Base-by-base conservation (phyloP, 306 rosid species). In the Lablab purpureus region DNA sequence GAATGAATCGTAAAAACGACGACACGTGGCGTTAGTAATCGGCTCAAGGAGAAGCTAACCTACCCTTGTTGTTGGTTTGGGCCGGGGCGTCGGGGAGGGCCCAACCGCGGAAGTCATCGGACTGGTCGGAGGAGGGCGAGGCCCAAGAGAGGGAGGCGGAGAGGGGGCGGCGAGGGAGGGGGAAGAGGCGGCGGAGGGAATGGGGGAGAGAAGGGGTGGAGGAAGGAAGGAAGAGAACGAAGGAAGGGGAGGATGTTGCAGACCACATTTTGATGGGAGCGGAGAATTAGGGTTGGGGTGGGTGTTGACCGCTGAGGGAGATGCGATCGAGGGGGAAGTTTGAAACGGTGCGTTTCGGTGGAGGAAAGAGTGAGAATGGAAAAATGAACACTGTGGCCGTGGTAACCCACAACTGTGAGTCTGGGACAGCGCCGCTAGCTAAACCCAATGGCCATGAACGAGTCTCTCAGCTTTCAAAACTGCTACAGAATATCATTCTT, bases 41-140 rank as follows among this genome's bases (percentile, higher is more conserved):
- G 70, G 27, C 49, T 18, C 0, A 8, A 36, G 0, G 50, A 36
- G 12, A 40, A 40, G 13, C 45, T 40, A 40, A 40, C 45, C 45
- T 40, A 67, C 52, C 91, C 69, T 68, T 73, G 37, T 49, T 71
- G 28, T 47, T 71, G 28, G 32, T 70, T 28, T 0, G 84, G 67
- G 67, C 27, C 19, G 91, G 91, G 59, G 78, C 3, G 10, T 89
- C 87, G 32, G 80, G 43, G 58, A 82, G 7, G 45, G 83, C 89
- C 98, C 98, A 91, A 4, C 98, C 98, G 52, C 88, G 88, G 71
- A 77, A 87, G 46, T 76, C 80, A 56, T 60, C 78, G 80, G 58
- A 9, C 43, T 85, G 56, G 51, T 54, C 72, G 18, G 59, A 58
- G 45, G 84, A 50, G 11, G 82, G 77, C 17, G 90, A 75, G 79